Base-by-base conservation (phyloP, 2,329 filamentous ascomycete genomes). In the Beauveria asiatica region DNA sequence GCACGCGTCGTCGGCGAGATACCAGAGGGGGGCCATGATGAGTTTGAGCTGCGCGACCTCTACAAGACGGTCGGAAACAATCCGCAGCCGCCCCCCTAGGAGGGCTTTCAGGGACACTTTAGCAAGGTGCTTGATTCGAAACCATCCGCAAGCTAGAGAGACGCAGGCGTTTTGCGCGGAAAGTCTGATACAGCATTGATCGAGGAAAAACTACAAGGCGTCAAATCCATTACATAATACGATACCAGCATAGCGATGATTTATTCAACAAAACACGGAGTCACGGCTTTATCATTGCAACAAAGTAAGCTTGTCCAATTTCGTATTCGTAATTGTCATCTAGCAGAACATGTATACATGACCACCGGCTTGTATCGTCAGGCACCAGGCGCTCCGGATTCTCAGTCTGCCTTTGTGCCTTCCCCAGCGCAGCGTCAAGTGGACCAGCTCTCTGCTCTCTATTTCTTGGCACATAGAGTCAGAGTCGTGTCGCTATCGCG, bases 1-100 rank as follows among this genome's bases (percentile, higher is more conserved):
- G 92, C 87, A 0, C 80, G 88, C 60, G 87, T 96, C 52, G 82
- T 96, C 4, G 91, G 89, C 1, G 91, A 96, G 75, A 81, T 95
- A 2, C 84, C 86, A 0, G 88, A 91, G 69, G 88, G 89, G 1
- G 83, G 80, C 0, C 77, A 83, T 57, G 84, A 87, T 56, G 80
- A 80, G 5, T 85, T 87, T 69, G 84, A 87, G 76, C 73, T 86
- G 65, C 75, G 84, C 50, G 84, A 86, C 59, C 71, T 86, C 54
- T 87, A 87, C 72, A 85, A 85, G 71, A 81, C 79, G 2, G 81
- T 87, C 0, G 83, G 83, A 1, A 87, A 87, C 63, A 81, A 82
- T 55, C 74, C 73, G 17, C 74, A 75, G 59, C 68, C 68, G 19
- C 19, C 49, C 3, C 8, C 49, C 9, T 59, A 44, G 23, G 19